These are phyloP conservation scores for Trichoderma atroviride DNA, from an alignment of 2,329 filamentous ascomycete species.

Conservation along the genomic window DNA sequence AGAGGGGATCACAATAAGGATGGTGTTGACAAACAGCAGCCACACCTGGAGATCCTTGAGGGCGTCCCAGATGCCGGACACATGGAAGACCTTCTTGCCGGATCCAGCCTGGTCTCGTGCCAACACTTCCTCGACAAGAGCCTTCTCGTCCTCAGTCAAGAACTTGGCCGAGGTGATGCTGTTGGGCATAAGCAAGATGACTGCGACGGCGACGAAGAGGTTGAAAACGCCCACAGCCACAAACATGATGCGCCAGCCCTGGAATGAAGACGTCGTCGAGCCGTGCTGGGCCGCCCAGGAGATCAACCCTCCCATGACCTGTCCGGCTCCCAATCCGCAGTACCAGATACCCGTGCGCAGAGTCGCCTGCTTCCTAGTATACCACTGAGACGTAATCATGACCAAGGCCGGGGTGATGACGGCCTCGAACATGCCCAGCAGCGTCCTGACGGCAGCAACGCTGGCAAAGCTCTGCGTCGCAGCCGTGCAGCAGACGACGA, in stretches of 20 bases:
- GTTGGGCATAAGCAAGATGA: constrained; percentile 51
- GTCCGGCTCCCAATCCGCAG: constrained; percentile 35
- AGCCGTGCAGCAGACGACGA: constrained; percentile 48
- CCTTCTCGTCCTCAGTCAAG: constrained; percentile 31
- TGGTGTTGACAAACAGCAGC: constrained; percentile 40
- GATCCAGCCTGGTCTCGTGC: constrained; percentile 48
- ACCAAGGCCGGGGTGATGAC: constrained; percentile 54
- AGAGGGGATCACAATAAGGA: constrained; percentile 34
- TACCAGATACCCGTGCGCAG: constrained; percentile 47
- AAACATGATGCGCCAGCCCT: constrained; percentile 57
- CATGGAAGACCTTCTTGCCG: constrained; percentile 46
- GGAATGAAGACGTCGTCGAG: constrained; percentile 33
- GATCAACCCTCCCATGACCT: constrained; percentile 48
- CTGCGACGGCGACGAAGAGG: constrained; percentile 47
- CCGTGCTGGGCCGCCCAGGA: constrained; percentile 58
- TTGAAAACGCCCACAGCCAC: constrained; percentile 52
- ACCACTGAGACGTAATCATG: constrained; percentile 49
- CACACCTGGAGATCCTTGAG: constrained; percentile 47
- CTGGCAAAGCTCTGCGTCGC: constrained; percentile 46
- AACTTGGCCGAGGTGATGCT: constrained; percentile 30
- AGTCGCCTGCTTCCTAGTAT: constrained; percentile 48
- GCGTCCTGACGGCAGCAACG: constrained; percentile 46
- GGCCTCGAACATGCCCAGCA: constrained; percentile 53
- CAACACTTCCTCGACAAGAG: constrained; percentile 62
- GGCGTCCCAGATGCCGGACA: constrained; percentile 46